A percentile compares a stretch with the other conserved stretches of the same genome.
Evolutionary conservation across 257 asterid species (phyloP).

Genomic region (Fraxinus anomala): DNA sequence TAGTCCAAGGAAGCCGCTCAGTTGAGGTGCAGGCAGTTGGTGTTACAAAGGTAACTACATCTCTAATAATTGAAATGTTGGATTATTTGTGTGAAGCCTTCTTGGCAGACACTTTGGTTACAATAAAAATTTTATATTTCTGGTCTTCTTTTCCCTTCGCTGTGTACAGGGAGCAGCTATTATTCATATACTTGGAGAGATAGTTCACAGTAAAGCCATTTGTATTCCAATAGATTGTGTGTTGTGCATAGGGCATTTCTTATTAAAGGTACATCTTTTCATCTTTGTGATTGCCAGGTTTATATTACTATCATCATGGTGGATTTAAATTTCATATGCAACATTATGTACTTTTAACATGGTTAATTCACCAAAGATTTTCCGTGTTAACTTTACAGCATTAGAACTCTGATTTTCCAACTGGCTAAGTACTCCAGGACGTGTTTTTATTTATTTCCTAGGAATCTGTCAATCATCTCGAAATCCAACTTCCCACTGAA

Average conservation of each 20-base stretch:
- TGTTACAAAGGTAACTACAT: conserved; percentile 75
- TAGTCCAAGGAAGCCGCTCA: conserved; percentile 90
- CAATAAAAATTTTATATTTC: not conserved
- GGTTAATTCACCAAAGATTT: conserved; percentile 12
- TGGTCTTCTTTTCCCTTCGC: not conserved
- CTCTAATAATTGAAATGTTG: conserved; percentile 13
- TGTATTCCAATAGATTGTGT: conserved; percentile 81
- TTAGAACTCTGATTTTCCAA: not conserved
- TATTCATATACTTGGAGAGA: conserved; percentile 91
- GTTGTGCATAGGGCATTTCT: conserved; percentile 83
- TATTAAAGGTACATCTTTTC: conserved; percentile 63
- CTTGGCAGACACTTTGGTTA: not conserved
- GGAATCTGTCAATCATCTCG: not conserved
- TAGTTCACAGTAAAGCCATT: conserved; percentile 81
- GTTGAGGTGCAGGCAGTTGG: conserved; percentile 98
- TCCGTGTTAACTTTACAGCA: not conserved
- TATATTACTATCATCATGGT: not conserved
- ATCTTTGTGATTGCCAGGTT: conserved; percentile 7
- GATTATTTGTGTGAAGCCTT: not conserved
- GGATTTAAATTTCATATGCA: not conserved
- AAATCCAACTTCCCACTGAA: not conserved
- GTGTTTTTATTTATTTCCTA: not conserved
- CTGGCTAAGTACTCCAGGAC: not conserved
- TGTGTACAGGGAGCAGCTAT: conserved; percentile 84
- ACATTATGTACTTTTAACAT: conserved; percentile 13